Evolutionary conservation across 1,284 basidiomycete species (phyloP).

Genomic region (Ganoderma multipileum): DNA sequence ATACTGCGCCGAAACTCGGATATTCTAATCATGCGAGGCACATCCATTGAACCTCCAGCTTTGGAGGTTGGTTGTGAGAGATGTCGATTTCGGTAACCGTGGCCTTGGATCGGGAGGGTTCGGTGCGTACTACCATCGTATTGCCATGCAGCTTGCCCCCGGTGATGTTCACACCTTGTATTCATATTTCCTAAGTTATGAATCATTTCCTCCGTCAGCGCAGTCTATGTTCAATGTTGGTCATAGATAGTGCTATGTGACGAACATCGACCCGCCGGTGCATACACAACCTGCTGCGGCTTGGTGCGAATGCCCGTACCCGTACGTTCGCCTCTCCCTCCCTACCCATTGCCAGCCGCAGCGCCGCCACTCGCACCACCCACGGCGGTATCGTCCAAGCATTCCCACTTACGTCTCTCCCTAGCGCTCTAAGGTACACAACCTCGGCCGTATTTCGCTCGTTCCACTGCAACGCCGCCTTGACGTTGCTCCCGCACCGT

Average conservation of each 20-base stretch:
- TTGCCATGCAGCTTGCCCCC: not conserved
- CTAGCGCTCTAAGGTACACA: not conserved
- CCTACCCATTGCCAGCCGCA: constrained; percentile 1
- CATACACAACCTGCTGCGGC: constrained; percentile 1
- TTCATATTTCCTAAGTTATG: not conserved
- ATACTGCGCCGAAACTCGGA: constrained; percentile 19
- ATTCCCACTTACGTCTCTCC: not conserved
- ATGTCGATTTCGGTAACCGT: not conserved
- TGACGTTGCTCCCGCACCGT: not conserved
- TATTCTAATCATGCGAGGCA: not conserved
- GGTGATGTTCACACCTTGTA: not conserved
- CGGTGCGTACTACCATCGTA: not conserved
- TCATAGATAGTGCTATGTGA: not conserved
- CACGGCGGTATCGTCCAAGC: not conserved
- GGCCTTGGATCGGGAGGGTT: not conserved
- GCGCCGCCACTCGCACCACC: constrained; percentile 6
- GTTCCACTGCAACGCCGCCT: not conserved
- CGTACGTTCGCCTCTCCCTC: not conserved
- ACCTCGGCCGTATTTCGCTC: not conserved
- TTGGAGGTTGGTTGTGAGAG: not conserved
- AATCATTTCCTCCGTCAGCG: not conserved
- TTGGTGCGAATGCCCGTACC: constrained; percentile 1
- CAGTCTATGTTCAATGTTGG: constrained; percentile 5
- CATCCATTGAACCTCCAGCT: not conserved
- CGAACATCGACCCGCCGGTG: not conserved